Evolutionary conservation across 225 moss, liverwort and hornwort species (phyloP), one percentile per base, ranked within the genome.

Genomic region (Bryum argenteum): DNA sequence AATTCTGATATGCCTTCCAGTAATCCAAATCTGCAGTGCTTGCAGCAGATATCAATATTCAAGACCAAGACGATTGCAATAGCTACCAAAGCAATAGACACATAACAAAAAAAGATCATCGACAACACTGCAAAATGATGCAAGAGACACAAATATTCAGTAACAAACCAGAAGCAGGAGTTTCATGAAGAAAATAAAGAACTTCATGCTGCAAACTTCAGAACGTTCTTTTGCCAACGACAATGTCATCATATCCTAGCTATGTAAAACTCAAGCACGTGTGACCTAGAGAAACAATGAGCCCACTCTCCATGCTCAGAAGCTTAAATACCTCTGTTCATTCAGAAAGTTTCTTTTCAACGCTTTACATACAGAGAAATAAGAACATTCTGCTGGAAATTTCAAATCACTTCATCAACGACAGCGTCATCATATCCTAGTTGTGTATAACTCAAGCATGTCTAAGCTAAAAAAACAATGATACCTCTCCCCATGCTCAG

Each of bases 11-110:
- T 44, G 70, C 70, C 73, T 80, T 80, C 80, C 80, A 80, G 61
- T 74, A 71, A 28, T 67, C 74, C 58, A 80, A 58, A 80, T 84
- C 80, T 84, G 74, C 77, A 70, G 71, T 26, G 51, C 58, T 63
- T 61, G 60, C 54, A 66, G 74, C 37, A 70, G 54, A 66, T 16
- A 54, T 65, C 44, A 64, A 59, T 9, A 65, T 71, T 53, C 58
- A 70, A 39, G 24, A 54, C 45, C 41, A 56, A 55, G 5, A n/a
- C n/a, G n/a, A 54, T 24, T 19, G 44, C 22, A 60, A n/a, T n/a
- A n/a, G n/a, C n/a, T n/a, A n/a, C n/a, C n/a, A n/a, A 50, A 71
- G 19, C 48, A 48, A 19, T 5, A 61, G 17, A 17, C 22, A 38
- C 42, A 44, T n/a, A 18, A 44, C 38, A 63, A 24, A 51, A 65